Percentiles rank a stretch among this genome's conserved stretches.
Evolutionary conservation across 2,329 filamentous ascomycete genomes (phyloP).

Genomic region (Hyphodiscus sp.): DNA sequence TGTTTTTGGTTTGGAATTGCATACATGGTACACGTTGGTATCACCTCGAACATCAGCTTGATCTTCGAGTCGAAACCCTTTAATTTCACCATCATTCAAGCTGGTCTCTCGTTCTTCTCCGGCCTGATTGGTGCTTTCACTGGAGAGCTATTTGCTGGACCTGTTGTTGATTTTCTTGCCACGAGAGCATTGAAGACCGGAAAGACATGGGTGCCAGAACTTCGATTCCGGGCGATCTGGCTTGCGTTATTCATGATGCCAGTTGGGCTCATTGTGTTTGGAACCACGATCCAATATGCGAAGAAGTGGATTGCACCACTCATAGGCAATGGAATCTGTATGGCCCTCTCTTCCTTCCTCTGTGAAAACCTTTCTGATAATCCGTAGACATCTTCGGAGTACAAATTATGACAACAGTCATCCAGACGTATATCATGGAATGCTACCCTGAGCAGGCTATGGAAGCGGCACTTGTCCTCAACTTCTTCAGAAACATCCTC

Average conservation of each 20-base stretch:
- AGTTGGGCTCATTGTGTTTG: neutral
- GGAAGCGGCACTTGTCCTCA: neutral
- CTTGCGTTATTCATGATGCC: neutral
- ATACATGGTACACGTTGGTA: neutral
- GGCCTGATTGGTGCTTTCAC: neutral
- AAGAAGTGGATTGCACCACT: neutral
- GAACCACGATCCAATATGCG: neutral
- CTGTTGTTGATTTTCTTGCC: neutral
- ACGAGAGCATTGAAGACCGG: neutral
- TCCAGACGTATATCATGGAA: neutral
- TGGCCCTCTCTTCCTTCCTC: neutral
- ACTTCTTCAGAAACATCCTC: neutral
- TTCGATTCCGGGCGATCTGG: neutral
- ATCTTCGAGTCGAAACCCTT: neutral
- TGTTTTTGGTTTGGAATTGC: neutral
- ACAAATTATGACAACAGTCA: neutral
- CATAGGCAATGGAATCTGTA: neutral
- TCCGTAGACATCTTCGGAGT: neutral
- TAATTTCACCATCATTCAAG: neutral
- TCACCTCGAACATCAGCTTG: neutral
- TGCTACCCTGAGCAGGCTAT: neutral
- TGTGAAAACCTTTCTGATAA: neutral
- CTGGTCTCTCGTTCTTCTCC: neutral
- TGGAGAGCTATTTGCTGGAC: neutral
- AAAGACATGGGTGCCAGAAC: neutral